Evolutionary conservation across 257 asterid genomes (phyloP), one percentile per base, ranked within the genome.

Genomic region (Solanum piurae): DNA sequence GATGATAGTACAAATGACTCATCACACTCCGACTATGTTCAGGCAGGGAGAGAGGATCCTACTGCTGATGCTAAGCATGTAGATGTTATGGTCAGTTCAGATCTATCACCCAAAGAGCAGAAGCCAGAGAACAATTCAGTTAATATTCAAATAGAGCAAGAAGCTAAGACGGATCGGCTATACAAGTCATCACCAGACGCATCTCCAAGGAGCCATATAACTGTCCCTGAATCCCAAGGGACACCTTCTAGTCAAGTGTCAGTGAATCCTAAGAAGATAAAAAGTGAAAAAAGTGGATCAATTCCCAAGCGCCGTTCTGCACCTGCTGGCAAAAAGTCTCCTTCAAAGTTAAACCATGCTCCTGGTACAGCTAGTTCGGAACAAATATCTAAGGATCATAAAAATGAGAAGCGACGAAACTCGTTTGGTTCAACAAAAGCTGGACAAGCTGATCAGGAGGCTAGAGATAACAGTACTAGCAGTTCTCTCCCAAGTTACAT

Each of bases 401-500:
- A 92, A 88, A 38, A 86, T 75, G 98, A 92, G 79, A 95, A 93
- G 90, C 91, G 98, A 52, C 93, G 97, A 36, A 93, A 86, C 92
- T 95, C 98, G n/a, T 86, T 93, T 86, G 95, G 95, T 84, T 92
- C 98, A 66, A 91, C 92, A 49, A 95, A 91, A 86, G 83, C 92
- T 23, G 96, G 92, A 86, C 91, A 91, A 2, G 91, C 85, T 84
- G 98, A 96, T 90, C 99, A 96, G 90, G 99, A 94, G 87, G 94
- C 96, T 40, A 93, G 96, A 91, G 98, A 97, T 86, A 94, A 94
- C 87, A 93, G 92, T 83, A 92, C 92, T 92, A 93, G 97, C 86
- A 94, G 84, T 87, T 84, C 98, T 86, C 92, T 97, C 76, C 99
- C 99, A 6, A 94, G 98, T 89, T 97, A 97, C 91, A 97, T 97